A percentile compares a stretch with the other conserved stretches of the same genome.
Conservation (phyloP, 306 rosid species). For the Gillenia trifoliata region DNA sequence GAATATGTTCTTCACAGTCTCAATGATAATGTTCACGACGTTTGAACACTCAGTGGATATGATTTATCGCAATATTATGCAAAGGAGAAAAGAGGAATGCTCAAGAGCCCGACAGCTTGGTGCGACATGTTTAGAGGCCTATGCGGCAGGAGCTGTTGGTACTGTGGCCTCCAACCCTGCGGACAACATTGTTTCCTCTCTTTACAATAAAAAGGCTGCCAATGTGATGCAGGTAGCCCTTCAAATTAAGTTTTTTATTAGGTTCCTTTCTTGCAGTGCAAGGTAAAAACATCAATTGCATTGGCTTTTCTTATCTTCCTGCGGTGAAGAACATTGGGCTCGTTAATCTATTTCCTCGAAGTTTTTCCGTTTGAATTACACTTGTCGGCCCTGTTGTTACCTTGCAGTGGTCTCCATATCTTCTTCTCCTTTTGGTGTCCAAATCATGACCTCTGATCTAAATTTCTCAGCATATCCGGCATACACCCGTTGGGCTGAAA, state of each 20-base stretch:
- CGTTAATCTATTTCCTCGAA: constrained; percentile 66
- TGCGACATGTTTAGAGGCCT: constrained; percentile 58
- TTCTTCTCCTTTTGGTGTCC: no score
- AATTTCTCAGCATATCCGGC: no score
- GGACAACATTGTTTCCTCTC: constrained; percentile 55
- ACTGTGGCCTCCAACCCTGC: constrained; percentile 64
- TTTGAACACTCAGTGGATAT: constrained; percentile 68
- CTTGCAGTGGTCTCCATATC: constrained; percentile 51
- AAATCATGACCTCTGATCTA: no score
- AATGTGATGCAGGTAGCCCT: constrained; percentile 46
- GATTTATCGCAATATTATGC: constrained; percentile 40
- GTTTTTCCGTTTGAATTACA: constrained; percentile 76
- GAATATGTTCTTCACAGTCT: constrained; percentile 45
- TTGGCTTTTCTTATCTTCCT: constrained; percentile 28
- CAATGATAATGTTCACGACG: constrained; percentile 59
- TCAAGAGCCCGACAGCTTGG: constrained; percentile 62
- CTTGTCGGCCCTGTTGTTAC: constrained; percentile 81
- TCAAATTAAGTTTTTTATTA: constrained; percentile 2
- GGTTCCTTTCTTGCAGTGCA: neutral
- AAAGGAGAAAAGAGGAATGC: constrained; percentile 52
- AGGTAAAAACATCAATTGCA: neutral
- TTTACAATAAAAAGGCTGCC: constrained; percentile 56
- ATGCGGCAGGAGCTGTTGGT: constrained; percentile 54
- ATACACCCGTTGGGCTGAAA: no score
- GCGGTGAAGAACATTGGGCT: constrained; percentile 84